Conservation (phyloP, 2,329 filamentous ascomycete genomes). For the Samsoniella hepiali region DNA sequence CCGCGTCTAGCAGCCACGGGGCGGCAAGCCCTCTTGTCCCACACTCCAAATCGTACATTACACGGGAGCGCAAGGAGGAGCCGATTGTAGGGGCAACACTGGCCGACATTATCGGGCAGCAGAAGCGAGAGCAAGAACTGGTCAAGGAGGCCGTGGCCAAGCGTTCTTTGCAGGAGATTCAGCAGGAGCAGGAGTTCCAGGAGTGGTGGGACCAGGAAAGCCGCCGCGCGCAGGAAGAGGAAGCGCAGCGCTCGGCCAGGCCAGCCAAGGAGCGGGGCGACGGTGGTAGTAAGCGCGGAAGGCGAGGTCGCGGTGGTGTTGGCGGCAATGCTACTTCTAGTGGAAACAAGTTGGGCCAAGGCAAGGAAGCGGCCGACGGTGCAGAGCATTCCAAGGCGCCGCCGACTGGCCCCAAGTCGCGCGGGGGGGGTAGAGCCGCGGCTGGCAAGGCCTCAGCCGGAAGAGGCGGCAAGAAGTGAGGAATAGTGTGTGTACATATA, state of each 20-base stretch:
- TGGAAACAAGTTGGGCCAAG: background rate
- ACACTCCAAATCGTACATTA: conserved; percentile 60
- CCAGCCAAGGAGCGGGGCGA: conserved; percentile 42
- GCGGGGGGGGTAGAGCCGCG: background rate
- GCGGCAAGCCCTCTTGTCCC: conserved; percentile 46
- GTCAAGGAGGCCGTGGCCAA: conserved; percentile 83
- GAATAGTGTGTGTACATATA: background rate
- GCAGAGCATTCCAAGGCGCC: background rate
- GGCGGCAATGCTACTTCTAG: background rate
- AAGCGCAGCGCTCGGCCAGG: conserved; percentile 41
- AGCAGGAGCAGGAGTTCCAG: conserved; percentile 94
- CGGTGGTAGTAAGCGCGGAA: conserved; percentile 30
- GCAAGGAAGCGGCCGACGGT: conserved; percentile 8
- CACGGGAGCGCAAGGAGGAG: conserved; percentile 57
- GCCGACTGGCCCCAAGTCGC: background rate
- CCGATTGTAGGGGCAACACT: conserved; percentile 69
- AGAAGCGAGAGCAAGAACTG: conserved; percentile 77
- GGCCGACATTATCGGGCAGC: conserved; percentile 83
- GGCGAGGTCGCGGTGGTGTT: conserved; percentile 25
- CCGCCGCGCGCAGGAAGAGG: conserved; percentile 63
- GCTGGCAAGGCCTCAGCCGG: background rate
- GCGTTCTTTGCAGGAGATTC: conserved; percentile 87
- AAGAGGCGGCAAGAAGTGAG: conserved; percentile 6
- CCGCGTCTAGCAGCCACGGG: conserved; percentile 28
- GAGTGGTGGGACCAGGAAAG: conserved; percentile 94